Evolutionary conservation across 441 rosid genomes (phyloP).

Genomic region (Melastoma candidum): DNA sequence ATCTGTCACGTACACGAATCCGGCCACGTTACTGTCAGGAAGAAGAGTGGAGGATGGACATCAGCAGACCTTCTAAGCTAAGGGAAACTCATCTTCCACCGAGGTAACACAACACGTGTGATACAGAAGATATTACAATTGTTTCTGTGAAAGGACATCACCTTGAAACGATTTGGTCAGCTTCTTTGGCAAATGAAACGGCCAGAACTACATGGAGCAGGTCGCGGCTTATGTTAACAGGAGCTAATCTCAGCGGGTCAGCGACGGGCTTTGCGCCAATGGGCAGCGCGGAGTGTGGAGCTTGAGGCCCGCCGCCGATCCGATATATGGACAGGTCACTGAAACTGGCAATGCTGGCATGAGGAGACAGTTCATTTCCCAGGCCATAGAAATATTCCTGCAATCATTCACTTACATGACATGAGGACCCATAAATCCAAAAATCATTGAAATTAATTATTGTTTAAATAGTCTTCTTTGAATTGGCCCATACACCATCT

Average conservation of each 20-base stretch:
- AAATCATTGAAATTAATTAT: too few species aligned
- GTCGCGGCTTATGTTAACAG: constrained; percentile 50
- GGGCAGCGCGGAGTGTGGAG: constrained; percentile 75
- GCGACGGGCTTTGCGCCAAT: constrained; percentile 64
- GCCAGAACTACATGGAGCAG: constrained; percentile 70
- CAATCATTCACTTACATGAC: background rate
- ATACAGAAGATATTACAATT: too few species aligned
- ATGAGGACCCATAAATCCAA: too few species aligned
- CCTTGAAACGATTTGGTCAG: constrained; percentile 72
- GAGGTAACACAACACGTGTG: too few species aligned
- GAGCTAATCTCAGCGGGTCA: constrained; percentile 52
- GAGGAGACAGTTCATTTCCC: constrained; percentile 68
- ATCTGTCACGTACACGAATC: constrained; percentile 54
- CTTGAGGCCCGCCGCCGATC: constrained; percentile 84
- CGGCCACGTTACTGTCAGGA: constrained; percentile 67
- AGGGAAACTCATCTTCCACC: too few species aligned
- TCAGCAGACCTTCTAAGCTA: background rate
- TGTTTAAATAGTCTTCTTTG: too few species aligned
- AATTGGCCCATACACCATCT: too few species aligned
- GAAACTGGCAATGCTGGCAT: constrained; percentile 51
- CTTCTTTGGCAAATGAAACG: constrained; percentile 71
- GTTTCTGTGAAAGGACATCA: constrained; percentile 10
- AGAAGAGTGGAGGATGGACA: constrained; percentile 1
- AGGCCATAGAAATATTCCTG: constrained; percentile 87
- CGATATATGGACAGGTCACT: constrained; percentile 57